Evolutionary conservation across 495 filamentous ascomycete genomes (phyloP).

Genomic region (Wilcoxina mikolae): DNA sequence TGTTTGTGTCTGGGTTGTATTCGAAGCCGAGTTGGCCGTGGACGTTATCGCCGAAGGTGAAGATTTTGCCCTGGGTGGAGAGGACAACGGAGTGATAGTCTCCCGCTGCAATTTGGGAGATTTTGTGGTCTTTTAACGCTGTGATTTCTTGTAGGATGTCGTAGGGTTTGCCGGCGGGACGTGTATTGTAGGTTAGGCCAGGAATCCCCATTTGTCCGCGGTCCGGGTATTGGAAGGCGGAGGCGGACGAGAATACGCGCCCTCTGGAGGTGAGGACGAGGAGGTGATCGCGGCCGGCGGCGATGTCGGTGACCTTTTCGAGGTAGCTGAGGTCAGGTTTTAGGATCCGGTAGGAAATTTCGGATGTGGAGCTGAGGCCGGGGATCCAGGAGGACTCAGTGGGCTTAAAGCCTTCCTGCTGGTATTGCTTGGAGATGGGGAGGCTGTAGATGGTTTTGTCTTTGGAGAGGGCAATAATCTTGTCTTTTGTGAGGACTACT

Average conservation of each 20-base stretch:
- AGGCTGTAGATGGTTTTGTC: constrained; percentile 76
- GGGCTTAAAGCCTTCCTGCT: constrained; percentile 45
- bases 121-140: constrained; percentile 44
- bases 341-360: constrained; percentile 55
- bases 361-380: constrained; percentile 46
- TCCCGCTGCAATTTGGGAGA: constrained; percentile 62
- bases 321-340: constrained; percentile 54
- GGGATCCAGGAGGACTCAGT: constrained; percentile 58
- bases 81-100: constrained; percentile 74
- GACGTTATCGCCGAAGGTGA: constrained; percentile 80
- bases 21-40: constrained; percentile 73
- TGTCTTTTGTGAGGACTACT: constrained; percentile 59
- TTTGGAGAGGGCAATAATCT: constrained; percentile 63
- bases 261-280: constrained; percentile 73
- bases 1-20: constrained; percentile 42
- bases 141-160: constrained; percentile 65
- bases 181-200: constrained; percentile 61
- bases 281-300: constrained; percentile 68
- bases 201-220: constrained; percentile 78
- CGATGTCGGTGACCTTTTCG: constrained; percentile 60
- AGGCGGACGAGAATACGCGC: constrained; percentile 72
- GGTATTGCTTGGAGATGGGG: constrained; percentile 58
- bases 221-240: constrained; percentile 59
- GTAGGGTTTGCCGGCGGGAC: constrained; percentile 57
- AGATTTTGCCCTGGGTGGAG: constrained; percentile 60